phyloP scores from a whole-genome alignment of 768 basidiomycete genomes.

The Naganishia onofrii region DNA sequence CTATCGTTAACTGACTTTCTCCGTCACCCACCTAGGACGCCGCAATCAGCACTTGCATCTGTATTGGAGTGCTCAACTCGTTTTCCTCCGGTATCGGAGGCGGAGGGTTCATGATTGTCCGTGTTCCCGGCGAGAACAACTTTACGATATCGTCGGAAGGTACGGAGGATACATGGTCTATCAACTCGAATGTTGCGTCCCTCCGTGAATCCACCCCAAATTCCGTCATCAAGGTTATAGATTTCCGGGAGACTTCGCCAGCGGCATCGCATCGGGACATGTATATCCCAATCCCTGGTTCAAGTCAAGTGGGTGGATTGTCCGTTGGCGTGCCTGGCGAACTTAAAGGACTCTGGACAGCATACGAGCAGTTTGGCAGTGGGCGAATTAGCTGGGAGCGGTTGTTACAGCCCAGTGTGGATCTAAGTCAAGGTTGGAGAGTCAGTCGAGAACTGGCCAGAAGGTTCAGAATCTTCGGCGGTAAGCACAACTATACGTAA shows the following conservation, averaged over 20 bases:
- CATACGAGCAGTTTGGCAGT: conserved; percentile 70
- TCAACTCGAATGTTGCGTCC: conserved; percentile 26
- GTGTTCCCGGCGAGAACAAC: conserved; percentile 25
- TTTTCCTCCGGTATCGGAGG: conserved; percentile 64
- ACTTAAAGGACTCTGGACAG: conserved; percentile 63
- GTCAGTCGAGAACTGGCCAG: conserved; percentile 73
- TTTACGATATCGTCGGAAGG: conserved; percentile 63
- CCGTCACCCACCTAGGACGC: conserved; percentile 58
- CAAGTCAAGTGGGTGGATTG: conserved; percentile 71
- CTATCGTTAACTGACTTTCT: background rate
- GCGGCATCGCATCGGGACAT: conserved; percentile 69
- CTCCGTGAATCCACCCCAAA: conserved; percentile 50
- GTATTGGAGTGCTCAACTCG: conserved; percentile 69
- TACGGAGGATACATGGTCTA: conserved; percentile 71
- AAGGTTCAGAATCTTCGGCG: conserved; percentile 52
- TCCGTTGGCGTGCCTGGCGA: conserved; percentile 90
- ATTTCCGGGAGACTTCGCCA: conserved; percentile 87
- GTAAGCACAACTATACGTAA: conserved; percentile 54
- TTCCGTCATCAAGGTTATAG: conserved; percentile 58
- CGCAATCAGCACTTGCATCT: conserved; percentile 73
- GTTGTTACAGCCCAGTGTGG: conserved; percentile 70
- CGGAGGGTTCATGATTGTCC: conserved; percentile 50
- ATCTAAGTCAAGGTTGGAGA: conserved; percentile 74
- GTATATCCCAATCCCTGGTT: conserved; percentile 60
- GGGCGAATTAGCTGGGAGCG: conserved; percentile 70